These are phyloP conservation scores for Alternaria sp. DNA, from an alignment of 2,329 filamentous ascomycete genomes.

Conservation along the genomic window DNA sequence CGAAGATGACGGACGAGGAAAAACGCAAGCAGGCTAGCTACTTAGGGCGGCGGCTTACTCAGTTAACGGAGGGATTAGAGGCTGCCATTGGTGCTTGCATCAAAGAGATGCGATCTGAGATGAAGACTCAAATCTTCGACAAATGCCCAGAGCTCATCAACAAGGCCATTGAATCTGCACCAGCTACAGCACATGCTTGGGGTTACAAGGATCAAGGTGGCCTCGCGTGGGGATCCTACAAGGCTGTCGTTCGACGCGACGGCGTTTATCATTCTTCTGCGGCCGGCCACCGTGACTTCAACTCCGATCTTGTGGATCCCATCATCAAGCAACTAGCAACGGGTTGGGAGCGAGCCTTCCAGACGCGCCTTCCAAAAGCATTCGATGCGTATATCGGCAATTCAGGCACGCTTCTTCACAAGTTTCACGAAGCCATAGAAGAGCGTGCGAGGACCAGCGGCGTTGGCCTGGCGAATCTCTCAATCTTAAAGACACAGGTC, in stretches of 20 bases:
- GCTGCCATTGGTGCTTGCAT: slow-evolving; percentile 48
- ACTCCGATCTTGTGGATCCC: slow-evolving; percentile 48
- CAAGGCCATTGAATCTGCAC: slow-evolving; percentile 48
- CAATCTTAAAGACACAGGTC: slow-evolving; percentile 52
- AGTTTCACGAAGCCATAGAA: slow-evolving; percentile 54
- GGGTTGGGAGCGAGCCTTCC: slow-evolving; percentile 55
- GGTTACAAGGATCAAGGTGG: slow-evolving; percentile 54
- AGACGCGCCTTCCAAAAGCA: slow-evolving; percentile 50
- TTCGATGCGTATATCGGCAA: slow-evolving; percentile 46
- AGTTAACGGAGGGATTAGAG: slow-evolving; percentile 53
- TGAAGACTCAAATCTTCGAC: slow-evolving; percentile 56
- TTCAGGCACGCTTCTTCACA: slow-evolving; percentile 40
- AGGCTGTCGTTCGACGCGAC: slow-evolving; percentile 60
- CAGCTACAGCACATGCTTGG: slow-evolving; percentile 44
- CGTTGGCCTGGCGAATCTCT: slow-evolving; percentile 48
- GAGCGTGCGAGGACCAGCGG: slow-evolving; percentile 48
- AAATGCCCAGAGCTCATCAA: slow-evolving; percentile 51
- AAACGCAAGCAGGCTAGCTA: slow-evolving; percentile 50
- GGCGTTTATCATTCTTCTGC: slow-evolving; percentile 53
- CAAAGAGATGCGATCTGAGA: slow-evolving; percentile 48
- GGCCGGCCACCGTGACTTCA: slow-evolving; percentile 51
- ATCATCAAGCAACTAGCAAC: slow-evolving; percentile 50
- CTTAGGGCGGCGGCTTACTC: slow-evolving; percentile 48
- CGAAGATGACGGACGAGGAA: slow-evolving; percentile 50
- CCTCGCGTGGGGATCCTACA: slow-evolving; percentile 61